A percentile compares a stretch with the other conserved stretches of the same genome.
Evolutionary conservation across 2,329 filamentous ascomycete species (phyloP).

Genomic region (Monosporascus sp.): DNA sequence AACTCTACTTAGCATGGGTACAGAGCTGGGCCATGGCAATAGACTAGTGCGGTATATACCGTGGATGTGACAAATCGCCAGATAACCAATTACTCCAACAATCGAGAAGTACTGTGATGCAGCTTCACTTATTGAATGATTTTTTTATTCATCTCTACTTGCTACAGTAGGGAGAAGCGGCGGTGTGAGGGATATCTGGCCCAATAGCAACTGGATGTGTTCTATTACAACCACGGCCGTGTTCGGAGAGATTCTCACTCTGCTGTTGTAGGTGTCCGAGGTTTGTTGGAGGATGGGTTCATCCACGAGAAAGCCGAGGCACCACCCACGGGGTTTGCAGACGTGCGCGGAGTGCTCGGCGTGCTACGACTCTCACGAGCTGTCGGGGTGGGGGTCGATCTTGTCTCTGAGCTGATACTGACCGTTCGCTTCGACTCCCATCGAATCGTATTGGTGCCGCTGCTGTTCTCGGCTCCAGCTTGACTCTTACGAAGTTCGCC

Average conservation of each 20-base stretch:
- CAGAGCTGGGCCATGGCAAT: neutral
- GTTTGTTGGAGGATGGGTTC: conserved; percentile 45
- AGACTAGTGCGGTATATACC: neutral
- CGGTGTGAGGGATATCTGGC: neutral
- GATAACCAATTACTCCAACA: too few species aligned
- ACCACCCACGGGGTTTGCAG: conserved; percentile 81
- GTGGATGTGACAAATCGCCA: neutral
- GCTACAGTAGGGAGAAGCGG: neutral
- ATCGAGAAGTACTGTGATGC: too few species aligned
- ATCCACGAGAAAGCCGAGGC: conserved; percentile 94
- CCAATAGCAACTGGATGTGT: neutral
- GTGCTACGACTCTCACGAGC: conserved; percentile 30
- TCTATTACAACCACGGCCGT: too few species aligned
- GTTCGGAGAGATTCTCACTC: conserved; percentile 17
- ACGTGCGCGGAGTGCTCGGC: conserved; percentile 42
- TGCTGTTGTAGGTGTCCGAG: conserved; percentile 33
- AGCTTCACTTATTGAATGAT: too few species aligned
- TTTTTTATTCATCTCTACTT: neutral
- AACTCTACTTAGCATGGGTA: neutral
- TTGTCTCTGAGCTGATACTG: conserved; percentile 23
- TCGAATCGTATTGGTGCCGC: conserved; percentile 28
- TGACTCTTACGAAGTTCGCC: conserved; percentile 51
- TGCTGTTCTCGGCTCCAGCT: conserved; percentile 25
- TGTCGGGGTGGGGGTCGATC: conserved; percentile 29
- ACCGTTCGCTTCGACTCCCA: conserved; percentile 51